Evolutionary conservation across 2,329 filamentous ascomycete species (phyloP).

Genomic region (Colletotrichum neosansevieriae): DNA sequence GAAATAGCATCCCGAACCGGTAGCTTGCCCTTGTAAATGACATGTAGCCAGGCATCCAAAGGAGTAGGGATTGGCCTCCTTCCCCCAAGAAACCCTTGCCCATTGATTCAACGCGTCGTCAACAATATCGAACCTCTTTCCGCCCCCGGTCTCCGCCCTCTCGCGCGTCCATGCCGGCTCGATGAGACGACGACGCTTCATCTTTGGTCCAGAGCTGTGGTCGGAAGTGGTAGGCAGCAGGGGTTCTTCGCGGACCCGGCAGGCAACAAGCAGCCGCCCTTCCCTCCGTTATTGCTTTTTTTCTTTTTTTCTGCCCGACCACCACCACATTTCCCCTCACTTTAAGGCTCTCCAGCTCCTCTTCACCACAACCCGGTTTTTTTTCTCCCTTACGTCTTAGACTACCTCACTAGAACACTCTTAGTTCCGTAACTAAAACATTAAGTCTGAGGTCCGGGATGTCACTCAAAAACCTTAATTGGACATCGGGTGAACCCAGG

Average conservation of each 20-base stretch:
- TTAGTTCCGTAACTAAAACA: constrained; percentile 22
- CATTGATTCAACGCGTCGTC: no score
- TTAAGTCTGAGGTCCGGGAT: constrained; percentile 20
- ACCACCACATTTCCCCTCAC: constrained; percentile 1
- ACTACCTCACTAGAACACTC: constrained; percentile 11
- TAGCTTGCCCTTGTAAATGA: no score
- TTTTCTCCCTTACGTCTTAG: neutral
- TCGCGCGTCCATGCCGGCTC: no score
- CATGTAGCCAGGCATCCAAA: no score
- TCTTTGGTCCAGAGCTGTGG: no score
- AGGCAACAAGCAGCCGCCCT: neutral
- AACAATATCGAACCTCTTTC: no score
- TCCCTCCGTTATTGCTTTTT: neutral
- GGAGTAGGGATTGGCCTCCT: no score
- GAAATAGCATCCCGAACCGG: no score
- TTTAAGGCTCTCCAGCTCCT: neutral
- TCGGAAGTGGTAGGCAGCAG: no score
- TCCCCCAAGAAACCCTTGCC: no score
- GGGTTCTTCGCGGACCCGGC: neutral
- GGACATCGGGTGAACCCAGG: constrained; percentile 34
- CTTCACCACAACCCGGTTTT: neutral
- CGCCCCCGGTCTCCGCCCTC: no score
- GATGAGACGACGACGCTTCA: no score
- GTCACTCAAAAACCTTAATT: constrained; percentile 41
- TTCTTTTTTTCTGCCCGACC: constrained; percentile 8